These are phyloP conservation scores for Ceratocystis cubensis DNA, from an alignment of 2,329 filamentous ascomycete genomes.

Conservation along the genomic window DNA sequence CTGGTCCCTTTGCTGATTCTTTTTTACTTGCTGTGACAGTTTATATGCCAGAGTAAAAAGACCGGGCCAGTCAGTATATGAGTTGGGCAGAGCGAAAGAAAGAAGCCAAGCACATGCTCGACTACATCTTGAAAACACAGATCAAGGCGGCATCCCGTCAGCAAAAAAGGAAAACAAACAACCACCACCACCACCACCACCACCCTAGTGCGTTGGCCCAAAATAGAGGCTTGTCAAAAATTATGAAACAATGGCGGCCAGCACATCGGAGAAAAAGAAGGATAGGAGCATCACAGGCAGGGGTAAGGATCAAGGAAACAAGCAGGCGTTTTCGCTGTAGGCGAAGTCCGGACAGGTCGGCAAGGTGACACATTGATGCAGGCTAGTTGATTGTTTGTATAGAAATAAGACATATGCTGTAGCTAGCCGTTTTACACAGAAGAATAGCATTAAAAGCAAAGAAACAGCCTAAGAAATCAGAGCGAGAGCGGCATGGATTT, in stretches of 20 bases:
- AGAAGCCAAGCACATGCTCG: too few species aligned
- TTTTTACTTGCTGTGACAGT: background rate
- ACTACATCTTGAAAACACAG: too few species aligned
- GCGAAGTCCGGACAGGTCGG: conserved; percentile 10
- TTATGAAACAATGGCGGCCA: conserved; percentile 6
- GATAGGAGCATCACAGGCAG: background rate
- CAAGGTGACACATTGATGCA: conserved; percentile 6
- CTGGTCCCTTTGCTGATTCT: background rate
- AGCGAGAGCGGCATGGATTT: too few species aligned
- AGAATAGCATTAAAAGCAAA: too few species aligned
- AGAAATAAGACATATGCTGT: too few species aligned
- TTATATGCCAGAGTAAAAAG: too few species aligned
- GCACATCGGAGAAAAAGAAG: conserved; percentile 3
- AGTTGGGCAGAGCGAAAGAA: too few species aligned
- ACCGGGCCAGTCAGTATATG: too few species aligned
- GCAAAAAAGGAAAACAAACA: background rate
- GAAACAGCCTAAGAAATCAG: too few species aligned
- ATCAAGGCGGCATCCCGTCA: too few species aligned
- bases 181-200: background rate
- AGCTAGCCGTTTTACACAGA: too few species aligned
- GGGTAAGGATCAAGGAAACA: conserved; percentile 7
- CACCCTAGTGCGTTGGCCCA: background rate
- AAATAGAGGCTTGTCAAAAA: conserved; percentile 8
- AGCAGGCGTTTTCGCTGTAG: conserved; percentile 7
- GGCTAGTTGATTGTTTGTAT: background rate